These are phyloP conservation scores for Claviceps citrina DNA, from an alignment of 2,329 filamentous ascomycete genomes.

Conservation along the genomic window DNA sequence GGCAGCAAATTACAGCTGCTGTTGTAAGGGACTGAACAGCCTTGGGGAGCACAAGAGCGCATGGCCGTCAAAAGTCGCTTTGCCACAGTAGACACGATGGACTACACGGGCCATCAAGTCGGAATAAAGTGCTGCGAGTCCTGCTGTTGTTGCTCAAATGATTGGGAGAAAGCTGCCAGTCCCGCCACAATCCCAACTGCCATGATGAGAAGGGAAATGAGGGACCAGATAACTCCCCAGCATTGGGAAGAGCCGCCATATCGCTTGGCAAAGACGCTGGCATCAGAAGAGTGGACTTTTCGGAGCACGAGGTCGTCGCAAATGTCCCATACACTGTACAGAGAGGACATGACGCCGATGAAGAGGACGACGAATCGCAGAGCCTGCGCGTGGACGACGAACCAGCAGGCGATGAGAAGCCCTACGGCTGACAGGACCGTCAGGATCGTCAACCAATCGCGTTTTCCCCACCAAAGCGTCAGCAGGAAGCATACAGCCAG, in stretches of 20 bases:
- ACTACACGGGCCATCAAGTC: constrained; percentile 20
- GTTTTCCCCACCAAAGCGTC: constrained; percentile 70
- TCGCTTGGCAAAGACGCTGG: constrained; percentile 60
- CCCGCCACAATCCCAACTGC: constrained; percentile 58
- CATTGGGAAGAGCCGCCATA: constrained; percentile 69
- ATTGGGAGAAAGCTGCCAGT: constrained; percentile 60
- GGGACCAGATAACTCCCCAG: constrained; percentile 66
- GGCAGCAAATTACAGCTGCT: too few species aligned
- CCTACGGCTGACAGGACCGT: constrained; percentile 58
- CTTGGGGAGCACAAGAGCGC: too few species aligned
- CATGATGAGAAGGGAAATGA: constrained; percentile 60
- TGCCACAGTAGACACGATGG: too few species aligned
- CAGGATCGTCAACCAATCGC: constrained; percentile 60
- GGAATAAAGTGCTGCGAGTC: constrained; percentile 54
- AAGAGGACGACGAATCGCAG: constrained; percentile 63
- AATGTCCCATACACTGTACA: constrained; percentile 76
- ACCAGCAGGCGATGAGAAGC: constrained; percentile 60
- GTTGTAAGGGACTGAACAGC: too few species aligned
- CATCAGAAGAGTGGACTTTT: constrained; percentile 68
- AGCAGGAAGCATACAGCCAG: constrained; percentile 60
- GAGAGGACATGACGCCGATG: constrained; percentile 66
- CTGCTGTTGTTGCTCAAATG: constrained; percentile 49
- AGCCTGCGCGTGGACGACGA: constrained; percentile 60
- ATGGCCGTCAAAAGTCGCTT: too few species aligned
- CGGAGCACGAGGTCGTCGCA: constrained; percentile 68